Evolutionary conservation across 352 stramenopile species (phyloP).

Genomic region (Blastocystis sp.): DNA sequence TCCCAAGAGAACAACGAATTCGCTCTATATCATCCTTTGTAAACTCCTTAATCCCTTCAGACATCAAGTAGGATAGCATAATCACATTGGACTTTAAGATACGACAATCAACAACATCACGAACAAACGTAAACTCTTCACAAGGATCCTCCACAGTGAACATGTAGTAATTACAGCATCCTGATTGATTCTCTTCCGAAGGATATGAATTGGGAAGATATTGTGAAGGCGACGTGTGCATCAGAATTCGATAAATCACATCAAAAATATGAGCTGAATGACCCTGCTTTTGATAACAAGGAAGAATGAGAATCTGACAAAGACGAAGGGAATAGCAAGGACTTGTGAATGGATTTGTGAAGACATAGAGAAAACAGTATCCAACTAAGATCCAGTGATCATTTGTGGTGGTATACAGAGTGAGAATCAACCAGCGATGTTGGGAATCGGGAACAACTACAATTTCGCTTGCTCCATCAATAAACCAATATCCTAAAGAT

Average conservation of each 20-base stretch:
- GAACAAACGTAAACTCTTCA: slow-evolving; percentile 29
- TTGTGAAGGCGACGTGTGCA: background rate
- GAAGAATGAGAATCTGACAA: slow-evolving; percentile 47
- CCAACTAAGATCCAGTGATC: background rate
- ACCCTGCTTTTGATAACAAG: slow-evolving; percentile 33
- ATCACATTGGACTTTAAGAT: background rate
- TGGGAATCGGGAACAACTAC: slow-evolving; percentile 4
- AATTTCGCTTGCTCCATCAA: slow-evolving; percentile 49
- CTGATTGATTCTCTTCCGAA: background rate
- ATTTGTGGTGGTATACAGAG: background rate
- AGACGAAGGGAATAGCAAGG: slow-evolving; percentile 30
- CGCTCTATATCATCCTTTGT: background rate
- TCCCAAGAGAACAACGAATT: background rate
- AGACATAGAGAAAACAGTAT: slow-evolving; percentile 36
- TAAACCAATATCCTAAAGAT: slow-evolving; percentile 42
- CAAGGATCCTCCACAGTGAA: slow-evolving; percentile 51
- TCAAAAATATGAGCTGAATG: slow-evolving; percentile 27
- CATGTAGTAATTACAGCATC: background rate
- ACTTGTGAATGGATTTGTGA: slow-evolving; percentile 17
- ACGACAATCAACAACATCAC: slow-evolving; percentile 38
- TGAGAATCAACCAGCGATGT: slow-evolving; percentile 30
- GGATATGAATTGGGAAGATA: slow-evolving; percentile 30
- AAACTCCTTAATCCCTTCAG: background rate
- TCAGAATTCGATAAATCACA: background rate
- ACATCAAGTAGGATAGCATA: background rate